These are phyloP conservation scores for Ogataea angusta DNA, from an alignment of 805 yeast genomes.

Conservation along the genomic window DNA sequence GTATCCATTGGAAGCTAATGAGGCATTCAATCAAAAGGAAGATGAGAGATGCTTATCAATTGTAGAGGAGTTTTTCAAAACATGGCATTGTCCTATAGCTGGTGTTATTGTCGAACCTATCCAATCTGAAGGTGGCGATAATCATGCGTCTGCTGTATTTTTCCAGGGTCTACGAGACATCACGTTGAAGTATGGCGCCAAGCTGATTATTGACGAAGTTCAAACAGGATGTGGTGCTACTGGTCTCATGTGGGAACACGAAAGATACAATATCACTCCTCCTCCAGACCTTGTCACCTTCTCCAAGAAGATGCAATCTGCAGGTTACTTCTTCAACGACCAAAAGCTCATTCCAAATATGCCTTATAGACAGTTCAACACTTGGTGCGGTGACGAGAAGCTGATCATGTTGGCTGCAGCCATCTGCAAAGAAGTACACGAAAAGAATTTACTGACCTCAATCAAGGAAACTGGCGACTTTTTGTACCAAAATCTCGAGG, in stretches of 20 bases:
- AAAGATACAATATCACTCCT: conserved; percentile 70
- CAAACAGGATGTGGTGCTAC: conserved; percentile 91
- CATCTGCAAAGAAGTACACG: conserved; percentile 61
- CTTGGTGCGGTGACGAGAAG: conserved; percentile 93
- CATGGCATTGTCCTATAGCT: conserved; percentile 77
- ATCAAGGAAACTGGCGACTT: conserved; percentile 65
- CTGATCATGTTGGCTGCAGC: conserved; percentile 73
- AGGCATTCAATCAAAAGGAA: conserved; percentile 67
- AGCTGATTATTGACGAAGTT: conserved; percentile 79
- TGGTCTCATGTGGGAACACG: conserved; percentile 85
- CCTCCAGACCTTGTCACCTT: conserved; percentile 84
- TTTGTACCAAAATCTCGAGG: conserved; percentile 54
- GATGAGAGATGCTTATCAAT: conserved; percentile 77
- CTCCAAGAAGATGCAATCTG: conserved; percentile 86
- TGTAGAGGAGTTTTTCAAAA: conserved; percentile 66
- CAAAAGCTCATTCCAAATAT: conserved; percentile 67
- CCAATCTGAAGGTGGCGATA: conserved; percentile 90
- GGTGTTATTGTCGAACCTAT: conserved; percentile 89
- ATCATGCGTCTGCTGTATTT: conserved; percentile 73
- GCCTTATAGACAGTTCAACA: conserved; percentile 89
- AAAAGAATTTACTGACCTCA: conserved; percentile 54
- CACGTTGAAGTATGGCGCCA: conserved; percentile 65
- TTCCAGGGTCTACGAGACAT: conserved; percentile 82
- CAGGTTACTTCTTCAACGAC: conserved; percentile 80
- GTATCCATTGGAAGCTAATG: conserved; percentile 84